phyloP scores from a whole-genome alignment of 306 rosid genomes.

The Datisca glomerata region DNA sequence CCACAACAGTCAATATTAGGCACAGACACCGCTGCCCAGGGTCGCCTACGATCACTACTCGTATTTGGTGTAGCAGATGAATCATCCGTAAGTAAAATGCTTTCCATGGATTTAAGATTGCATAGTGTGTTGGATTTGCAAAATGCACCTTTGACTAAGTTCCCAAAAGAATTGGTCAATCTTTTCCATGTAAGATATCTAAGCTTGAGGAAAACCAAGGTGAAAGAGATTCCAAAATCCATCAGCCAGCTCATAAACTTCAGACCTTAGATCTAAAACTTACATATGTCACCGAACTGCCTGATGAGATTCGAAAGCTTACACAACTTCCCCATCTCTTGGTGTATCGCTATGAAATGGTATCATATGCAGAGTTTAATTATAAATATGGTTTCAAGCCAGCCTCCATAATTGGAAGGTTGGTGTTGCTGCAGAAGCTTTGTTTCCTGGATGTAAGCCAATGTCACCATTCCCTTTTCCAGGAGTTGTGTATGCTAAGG shows the following conservation, averaged over 20 bases:
- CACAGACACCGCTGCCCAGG: neutral
- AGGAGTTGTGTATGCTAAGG: slow-evolving; percentile 19
- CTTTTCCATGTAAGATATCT: slow-evolving; percentile 20
- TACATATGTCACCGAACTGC: slow-evolving; percentile 17
- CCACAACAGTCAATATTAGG: neutral
- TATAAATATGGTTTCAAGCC: slow-evolving; percentile 19
- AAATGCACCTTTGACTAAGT: slow-evolving; percentile 8
- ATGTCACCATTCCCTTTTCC: slow-evolving; percentile 3
- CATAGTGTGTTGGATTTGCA: slow-evolving; percentile 25
- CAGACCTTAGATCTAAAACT: slow-evolving; percentile 29
- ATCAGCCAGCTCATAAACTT: slow-evolving; percentile 19
- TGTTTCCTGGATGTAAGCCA: slow-evolving; percentile 18
- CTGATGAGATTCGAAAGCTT: slow-evolving; percentile 18
- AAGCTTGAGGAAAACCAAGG: slow-evolving; percentile 21
- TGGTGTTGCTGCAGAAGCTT: slow-evolving; percentile 25
- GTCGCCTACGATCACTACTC: neutral
- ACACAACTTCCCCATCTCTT: slow-evolving; percentile 21
- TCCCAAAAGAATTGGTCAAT: slow-evolving; percentile 13
- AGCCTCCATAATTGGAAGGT: slow-evolving; percentile 12
- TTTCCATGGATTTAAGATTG: slow-evolving; percentile 4
- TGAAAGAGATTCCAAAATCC: slow-evolving; percentile 13
- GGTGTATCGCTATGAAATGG: slow-evolving; percentile 8
- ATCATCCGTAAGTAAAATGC: neutral
- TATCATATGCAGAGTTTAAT: slow-evolving; percentile 4
- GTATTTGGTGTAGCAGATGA: neutral